Percentiles rank a stretch among this genome's conserved stretches.
Conservation (phyloP, 176 grass and related monocot species). For the Phyllostachys edulis region DNA sequence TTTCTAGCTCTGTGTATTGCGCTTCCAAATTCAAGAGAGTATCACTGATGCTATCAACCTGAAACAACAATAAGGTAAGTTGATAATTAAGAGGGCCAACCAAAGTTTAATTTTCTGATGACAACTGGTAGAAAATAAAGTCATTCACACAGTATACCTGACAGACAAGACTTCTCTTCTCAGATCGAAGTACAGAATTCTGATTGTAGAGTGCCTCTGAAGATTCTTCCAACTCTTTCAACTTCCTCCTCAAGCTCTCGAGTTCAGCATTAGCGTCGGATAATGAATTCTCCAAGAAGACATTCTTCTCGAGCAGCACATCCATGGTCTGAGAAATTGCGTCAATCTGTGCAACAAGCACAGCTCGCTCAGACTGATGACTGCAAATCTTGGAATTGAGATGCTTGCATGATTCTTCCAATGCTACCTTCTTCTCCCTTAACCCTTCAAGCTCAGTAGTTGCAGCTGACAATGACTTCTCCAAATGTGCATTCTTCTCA, state of each 20-base stretch:
- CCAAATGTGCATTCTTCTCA: constrained; percentile 58
- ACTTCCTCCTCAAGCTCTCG: constrained; percentile 48
- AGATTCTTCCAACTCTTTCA: constrained; percentile 56
- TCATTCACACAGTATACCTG: constrained; percentile 49
- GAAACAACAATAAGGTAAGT: constrained; percentile 38
- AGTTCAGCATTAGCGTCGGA: constrained; percentile 68
- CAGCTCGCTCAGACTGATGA: constrained; percentile 53
- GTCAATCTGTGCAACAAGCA: constrained; percentile 60
- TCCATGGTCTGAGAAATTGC: constrained; percentile 66
- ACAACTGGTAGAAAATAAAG: constrained; percentile 14
- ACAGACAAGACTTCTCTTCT: constrained; percentile 61
- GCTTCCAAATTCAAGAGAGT: constrained; percentile 58
- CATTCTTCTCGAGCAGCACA: constrained; percentile 55
- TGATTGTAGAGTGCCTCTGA: constrained; percentile 45
- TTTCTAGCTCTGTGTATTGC: constrained; percentile 62
- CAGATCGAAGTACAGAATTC: constrained; percentile 53
- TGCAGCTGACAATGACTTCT: constrained; percentile 59
- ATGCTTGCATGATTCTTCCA: constrained; percentile 62
- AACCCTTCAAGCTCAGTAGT: constrained; percentile 65
- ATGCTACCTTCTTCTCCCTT: constrained; percentile 41
- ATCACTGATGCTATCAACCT: constrained; percentile 64
- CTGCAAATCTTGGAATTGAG: constrained; percentile 51
- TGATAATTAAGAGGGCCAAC: constrained; percentile 2
- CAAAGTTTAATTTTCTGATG: background rate
- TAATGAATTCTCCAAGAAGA: constrained; percentile 75